Base-by-base conservation (phyloP, 495 filamentous ascomycete species). In the Neurospora discreta region DNA sequence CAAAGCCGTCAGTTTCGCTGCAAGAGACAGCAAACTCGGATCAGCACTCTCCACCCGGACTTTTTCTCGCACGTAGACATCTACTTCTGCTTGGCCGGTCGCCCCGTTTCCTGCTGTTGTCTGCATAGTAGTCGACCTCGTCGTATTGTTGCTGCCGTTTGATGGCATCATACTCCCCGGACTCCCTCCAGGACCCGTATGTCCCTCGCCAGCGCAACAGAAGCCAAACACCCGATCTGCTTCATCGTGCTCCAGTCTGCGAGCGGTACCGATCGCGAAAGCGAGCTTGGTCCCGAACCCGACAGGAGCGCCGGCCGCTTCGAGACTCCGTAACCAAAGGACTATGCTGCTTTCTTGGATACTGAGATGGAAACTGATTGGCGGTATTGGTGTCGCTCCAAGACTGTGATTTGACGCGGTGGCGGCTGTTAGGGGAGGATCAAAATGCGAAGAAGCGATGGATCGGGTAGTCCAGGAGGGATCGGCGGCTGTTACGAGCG, bases 31-130 rank as follows among this genome's bases (percentile, higher is more conserved):
- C 73, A 99, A 74, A 77, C 89, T 93, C 39, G 95, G 96, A 78
- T 99, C 95, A 71, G 94, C 92, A 71, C 89, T 94, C 82, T 97
- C 95, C 7, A 98, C 92, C 39, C 89, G 86, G 11, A 99, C 87
- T 80, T 97, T 97, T 76, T 98, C 95, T 73, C 87, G 89, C 23
- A 99, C 96, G 58, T 86, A 89, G 0, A 98, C 94, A 65, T 94
- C 91, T 20, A 81, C 80, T 44, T 75, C 23, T 30, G 23, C 23
- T 5, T 60, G 26, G 4, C 33, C 33, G 4, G 33, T 36, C 33
- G 33, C 33, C 2, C 33, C 33, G 4, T 3, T 36, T 36, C 33
- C 33, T 5, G 33, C 33, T 3, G 33, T 5, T 36, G 33, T 36
- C 4, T 36, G 4, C 33, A 5, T 3, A 3, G 3, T 5, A 36